Evolutionary conservation across 2,329 filamentous ascomycete genomes (phyloP), one percentile per base, ranked within the genome.

Genomic region (Diaporthe sp.): DNA sequence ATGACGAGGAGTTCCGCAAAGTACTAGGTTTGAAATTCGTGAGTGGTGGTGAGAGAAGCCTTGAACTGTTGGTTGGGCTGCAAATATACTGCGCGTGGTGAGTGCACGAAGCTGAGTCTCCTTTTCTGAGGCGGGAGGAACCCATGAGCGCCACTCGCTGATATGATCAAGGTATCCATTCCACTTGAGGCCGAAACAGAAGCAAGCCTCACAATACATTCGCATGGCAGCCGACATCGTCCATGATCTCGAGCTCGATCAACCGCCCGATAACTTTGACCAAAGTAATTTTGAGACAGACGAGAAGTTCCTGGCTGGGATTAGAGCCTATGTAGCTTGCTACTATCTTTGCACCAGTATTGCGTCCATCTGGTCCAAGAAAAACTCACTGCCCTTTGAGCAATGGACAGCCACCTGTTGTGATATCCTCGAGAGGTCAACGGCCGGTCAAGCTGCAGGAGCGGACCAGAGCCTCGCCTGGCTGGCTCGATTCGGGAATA

Each of bases 41-140:
- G 0, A 85, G 90, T 0, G 86, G 87, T 4, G 89, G 90, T 0
- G 90, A 92, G 82, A 86, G 89, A 74, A 90, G 85, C 17, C 75
- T 92, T 31, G 90, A 92, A 78, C 78, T 92, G 22, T 80, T 92
- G 1, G 88, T 91, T 77, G 90, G 90, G 4, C 81, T 92, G 28
- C 82, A 92, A 37, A 85, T 92, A 8, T 92, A 92, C 76, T 87
- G 88, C 68, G 84, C 87, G 25, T 92, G 90, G 90, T 92, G 81
- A 78, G 71, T 47, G 25, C 22, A 20, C 22, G 13, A 44, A 22
- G 84, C 25, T 5, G 6, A 22, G 12, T 25, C 37, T 28, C 9
- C 17, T 17, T 3, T 5, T 37, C 3, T 20, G 4, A 20, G 31
- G 20, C 3, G 15, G 74, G n/a, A 73, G 17, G 37, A 28, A 22